These are phyloP conservation scores for Neurospora sp. DNA, from an alignment of 495 filamentous ascomycete species.

Conservation along the genomic window DNA sequence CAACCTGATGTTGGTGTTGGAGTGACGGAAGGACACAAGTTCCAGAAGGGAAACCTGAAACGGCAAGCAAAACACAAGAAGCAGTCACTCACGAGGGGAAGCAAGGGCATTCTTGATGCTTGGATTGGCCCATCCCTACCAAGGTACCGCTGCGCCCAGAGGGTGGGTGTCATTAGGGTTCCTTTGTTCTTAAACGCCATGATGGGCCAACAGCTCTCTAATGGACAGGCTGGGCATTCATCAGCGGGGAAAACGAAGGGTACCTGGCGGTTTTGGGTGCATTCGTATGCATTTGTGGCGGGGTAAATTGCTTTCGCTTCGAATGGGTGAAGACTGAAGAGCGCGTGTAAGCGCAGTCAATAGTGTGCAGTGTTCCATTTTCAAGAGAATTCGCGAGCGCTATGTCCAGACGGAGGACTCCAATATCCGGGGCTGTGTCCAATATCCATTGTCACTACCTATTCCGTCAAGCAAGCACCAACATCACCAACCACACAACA, in stretches of 20 bases:
- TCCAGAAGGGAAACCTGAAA: constrained; percentile 17
- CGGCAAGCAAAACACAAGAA: background rate
- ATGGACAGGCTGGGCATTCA: background rate
- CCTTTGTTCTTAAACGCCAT: too few relatives aligned
- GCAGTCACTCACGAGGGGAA: background rate
- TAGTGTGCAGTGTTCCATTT: background rate
- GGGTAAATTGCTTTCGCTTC: background rate
- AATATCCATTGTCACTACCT: background rate
- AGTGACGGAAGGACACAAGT: background rate
- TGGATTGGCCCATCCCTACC: background rate
- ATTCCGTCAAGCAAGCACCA: background rate
- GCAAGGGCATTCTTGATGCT: background rate
- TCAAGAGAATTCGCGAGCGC: background rate
- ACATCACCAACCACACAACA: background rate
- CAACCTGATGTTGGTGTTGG: background rate
- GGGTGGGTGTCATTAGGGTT: too few relatives aligned
- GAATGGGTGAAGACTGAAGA: background rate
- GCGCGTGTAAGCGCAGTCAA: background rate
- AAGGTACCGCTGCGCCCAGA: too few relatives aligned
- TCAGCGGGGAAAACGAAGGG: background rate
- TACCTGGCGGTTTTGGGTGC: background rate
- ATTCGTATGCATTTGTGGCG: background rate
- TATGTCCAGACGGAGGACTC: background rate
- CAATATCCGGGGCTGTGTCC: background rate
- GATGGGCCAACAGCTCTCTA: background rate